Conservation (phyloP, 192 early-diverging fungal genomes). For the Coemansia reversa region DNA sequence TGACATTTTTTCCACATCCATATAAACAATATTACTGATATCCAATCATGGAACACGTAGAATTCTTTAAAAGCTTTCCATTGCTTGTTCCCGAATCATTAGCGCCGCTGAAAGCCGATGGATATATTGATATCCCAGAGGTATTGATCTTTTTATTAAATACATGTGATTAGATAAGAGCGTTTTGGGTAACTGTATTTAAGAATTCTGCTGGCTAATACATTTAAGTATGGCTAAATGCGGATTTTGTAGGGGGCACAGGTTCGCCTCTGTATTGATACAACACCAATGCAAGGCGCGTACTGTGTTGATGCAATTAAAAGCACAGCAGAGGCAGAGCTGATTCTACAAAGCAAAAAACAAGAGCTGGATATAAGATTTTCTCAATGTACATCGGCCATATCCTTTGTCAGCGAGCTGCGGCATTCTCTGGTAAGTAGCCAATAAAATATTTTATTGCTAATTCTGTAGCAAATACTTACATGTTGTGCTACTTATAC, state of each 20-base stretch:
- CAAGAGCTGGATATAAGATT: slow-evolving; percentile 28
- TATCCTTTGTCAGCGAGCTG: slow-evolving; percentile 47
- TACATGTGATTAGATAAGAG: background rate
- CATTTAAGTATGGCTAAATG: background rate
- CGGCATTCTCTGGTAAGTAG: slow-evolving; percentile 38
- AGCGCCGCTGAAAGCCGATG: slow-evolving; percentile 34
- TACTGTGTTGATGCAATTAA: slow-evolving; percentile 34
- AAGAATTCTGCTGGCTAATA: background rate
- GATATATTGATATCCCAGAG: slow-evolving; percentile 31
- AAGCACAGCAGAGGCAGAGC: slow-evolving; percentile 28
- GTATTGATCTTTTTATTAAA: background rate
- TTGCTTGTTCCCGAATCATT: slow-evolving; percentile 34
- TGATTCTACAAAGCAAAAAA: slow-evolving; percentile 10
- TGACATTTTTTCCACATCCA: too few relatives aligned
- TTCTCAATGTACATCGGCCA: slow-evolving; percentile 37
- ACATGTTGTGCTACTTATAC: background rate
- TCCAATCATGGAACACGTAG: slow-evolving; percentile 31
- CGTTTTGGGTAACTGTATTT: background rate
- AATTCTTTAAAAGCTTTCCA: slow-evolving; percentile 44
- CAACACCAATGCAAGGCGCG: slow-evolving; percentile 1
- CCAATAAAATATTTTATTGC: background rate
- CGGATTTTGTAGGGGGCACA: slow-evolving; percentile 7
- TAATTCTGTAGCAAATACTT: background rate
- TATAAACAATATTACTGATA: too few relatives aligned
- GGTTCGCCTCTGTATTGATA: slow-evolving; percentile 26